Evolutionary conservation across 2,329 filamentous ascomycete genomes (phyloP).

Genomic region (Periglandula ipomoeae): DNA sequence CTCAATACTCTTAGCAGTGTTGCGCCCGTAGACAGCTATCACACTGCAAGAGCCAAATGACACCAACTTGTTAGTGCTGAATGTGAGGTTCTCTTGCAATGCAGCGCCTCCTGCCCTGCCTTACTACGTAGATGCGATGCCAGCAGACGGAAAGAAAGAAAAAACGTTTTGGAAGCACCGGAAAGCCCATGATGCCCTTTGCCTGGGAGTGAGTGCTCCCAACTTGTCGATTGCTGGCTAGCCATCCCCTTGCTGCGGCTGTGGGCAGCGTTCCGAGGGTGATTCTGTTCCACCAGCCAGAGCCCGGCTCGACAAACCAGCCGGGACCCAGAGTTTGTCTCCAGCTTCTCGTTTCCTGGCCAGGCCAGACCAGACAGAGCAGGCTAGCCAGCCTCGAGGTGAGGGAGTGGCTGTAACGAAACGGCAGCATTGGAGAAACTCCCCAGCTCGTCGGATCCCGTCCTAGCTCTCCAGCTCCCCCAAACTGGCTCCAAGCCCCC

Average conservation of each 20-base stretch:
- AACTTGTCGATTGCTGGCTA: not conserved
- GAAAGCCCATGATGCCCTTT: not conserved
- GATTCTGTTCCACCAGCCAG: too few species aligned
- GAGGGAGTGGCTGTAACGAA: slow-evolving; percentile 2
- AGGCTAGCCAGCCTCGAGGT: not conserved
- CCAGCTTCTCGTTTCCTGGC: not conserved
- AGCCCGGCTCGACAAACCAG: too few species aligned
- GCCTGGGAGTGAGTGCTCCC: not conserved
- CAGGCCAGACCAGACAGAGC: too few species aligned
- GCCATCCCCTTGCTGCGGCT: too few species aligned
- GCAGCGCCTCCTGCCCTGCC: too few species aligned
- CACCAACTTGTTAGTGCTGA: too few species aligned
- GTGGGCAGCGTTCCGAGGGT: too few species aligned
- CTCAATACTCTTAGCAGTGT: too few species aligned
- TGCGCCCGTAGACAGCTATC: too few species aligned
- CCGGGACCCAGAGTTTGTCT: not conserved
- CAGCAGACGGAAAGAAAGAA: too few species aligned
- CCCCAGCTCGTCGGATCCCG: not conserved
- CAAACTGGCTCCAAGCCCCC: not conserved
- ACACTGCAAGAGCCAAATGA: not conserved
- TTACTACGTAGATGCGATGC: too few species aligned
- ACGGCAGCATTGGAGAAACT: not conserved
- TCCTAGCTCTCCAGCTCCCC: not conserved
- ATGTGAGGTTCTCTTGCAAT: not conserved
- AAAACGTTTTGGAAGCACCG: too few species aligned